A percentile compares a stretch with the other conserved stretches of the same genome.
Conservation (phyloP, 805 yeast genomes). For the Lipomyces lipofer region DNA sequence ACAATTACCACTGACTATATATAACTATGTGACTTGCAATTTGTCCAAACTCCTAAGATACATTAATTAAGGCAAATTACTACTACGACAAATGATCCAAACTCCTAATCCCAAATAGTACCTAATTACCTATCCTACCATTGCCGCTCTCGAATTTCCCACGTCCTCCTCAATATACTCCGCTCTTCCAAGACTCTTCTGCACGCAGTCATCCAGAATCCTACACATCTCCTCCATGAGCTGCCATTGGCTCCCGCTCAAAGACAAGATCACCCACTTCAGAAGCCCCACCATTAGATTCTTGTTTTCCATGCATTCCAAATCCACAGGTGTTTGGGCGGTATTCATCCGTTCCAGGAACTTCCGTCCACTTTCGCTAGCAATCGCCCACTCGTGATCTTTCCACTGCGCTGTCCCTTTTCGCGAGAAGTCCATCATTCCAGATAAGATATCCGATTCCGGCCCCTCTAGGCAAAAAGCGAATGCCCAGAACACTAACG, state of each 20-base stretch:
- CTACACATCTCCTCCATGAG: constrained; percentile 29
- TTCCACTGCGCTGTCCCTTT: constrained; percentile 2
- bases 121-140: too few relatives aligned
- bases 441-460: constrained; percentile 33
- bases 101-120: too few relatives aligned
- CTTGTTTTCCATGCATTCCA: constrained; percentile 42
- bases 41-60: too few relatives aligned
- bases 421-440: background rate
- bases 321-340: constrained; percentile 36
- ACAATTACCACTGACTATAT: too few relatives aligned
- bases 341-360: constrained; percentile 53
- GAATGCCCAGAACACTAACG: constrained; percentile 40
- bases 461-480: constrained; percentile 40
- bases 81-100: too few relatives aligned
- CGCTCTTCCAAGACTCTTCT: constrained; percentile 27
- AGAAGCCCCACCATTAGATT: constrained; percentile 60
- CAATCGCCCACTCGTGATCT: constrained; percentile 27
- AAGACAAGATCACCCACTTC: constrained; percentile 35
- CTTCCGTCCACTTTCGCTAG: constrained; percentile 28
- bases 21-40: too few relatives aligned
- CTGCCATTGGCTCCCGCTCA: constrained; percentile 36
- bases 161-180: background rate
- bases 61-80: too few relatives aligned
- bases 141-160: too few relatives aligned
- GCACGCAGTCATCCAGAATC: constrained; percentile 27